phyloP scores from a whole-genome alignment of 345 rosid species.

The Salix koriyanagi region DNA sequence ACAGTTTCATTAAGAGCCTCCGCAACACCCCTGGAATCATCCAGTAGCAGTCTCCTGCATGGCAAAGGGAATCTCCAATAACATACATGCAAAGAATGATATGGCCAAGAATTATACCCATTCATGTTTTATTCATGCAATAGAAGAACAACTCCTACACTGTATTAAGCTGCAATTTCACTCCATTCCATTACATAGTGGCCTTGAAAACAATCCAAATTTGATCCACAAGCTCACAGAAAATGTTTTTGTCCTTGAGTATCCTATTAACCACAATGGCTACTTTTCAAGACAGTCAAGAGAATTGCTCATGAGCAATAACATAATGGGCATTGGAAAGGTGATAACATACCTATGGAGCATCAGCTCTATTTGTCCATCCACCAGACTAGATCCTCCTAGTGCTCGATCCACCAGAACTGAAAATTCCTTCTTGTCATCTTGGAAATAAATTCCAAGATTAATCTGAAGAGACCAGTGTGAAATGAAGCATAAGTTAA shows the following conservation, averaged over 20 bases:
- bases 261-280: neutral
- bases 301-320: neutral
- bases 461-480: constrained; percentile 54
- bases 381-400: constrained; percentile 85
- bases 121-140: constrained; percentile 1
- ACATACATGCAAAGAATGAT: neutral
- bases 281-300: neutral
- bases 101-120: constrained; percentile 2
- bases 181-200: too few species aligned
- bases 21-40: constrained; percentile 86
- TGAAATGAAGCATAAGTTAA: neutral
- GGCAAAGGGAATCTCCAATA: constrained; percentile 16
- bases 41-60: constrained; percentile 81
- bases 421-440: constrained; percentile 67
- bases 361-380: constrained; percentile 94
- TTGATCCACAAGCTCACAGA: neutral
- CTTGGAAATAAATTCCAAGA: constrained; percentile 84
- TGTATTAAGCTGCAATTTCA: neutral
- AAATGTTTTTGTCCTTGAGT: neutral
- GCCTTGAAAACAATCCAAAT: neutral
- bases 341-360: constrained; percentile 65
- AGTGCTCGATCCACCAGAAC: constrained; percentile 85
- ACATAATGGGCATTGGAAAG: constrained; percentile 1
- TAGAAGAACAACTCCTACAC: neutral
- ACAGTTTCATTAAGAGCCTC: constrained; percentile 86